Conservation (phyloP, 2,329 filamentous ascomycete species). For the Pseudogymnoascus sp. region DNA sequence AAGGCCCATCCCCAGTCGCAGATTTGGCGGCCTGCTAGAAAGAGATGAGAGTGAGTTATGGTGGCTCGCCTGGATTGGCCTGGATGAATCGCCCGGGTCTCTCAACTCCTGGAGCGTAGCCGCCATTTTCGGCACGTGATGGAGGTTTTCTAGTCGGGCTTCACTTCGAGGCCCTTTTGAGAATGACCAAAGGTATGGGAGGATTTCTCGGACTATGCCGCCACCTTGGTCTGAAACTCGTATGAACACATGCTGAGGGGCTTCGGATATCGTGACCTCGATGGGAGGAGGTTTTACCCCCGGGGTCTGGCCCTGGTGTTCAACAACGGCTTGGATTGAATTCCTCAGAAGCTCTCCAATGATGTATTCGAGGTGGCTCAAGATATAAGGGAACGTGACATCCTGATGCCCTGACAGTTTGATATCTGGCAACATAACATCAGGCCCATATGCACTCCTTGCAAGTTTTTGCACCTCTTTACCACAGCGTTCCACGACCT, state of each 20-base stretch:
- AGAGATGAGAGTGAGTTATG: conserved; percentile 64
- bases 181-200: conserved; percentile 94
- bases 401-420: conserved; percentile 75
- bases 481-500: conserved; percentile 80
- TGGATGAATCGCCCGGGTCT: conserved; percentile 23
- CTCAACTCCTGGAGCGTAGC: conserved; percentile 86
- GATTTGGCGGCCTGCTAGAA: conserved; percentile 73
- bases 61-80: conserved; percentile 19
- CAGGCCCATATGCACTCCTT: conserved; percentile 64
- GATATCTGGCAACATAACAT: conserved; percentile 70
- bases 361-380: conserved; percentile 94
- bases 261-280: conserved; percentile 90
- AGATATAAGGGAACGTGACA: conserved; percentile 91
- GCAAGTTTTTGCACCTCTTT: conserved; percentile 68
- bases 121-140: conserved; percentile 80
- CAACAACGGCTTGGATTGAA: conserved; percentile 85
- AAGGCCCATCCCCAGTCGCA: conserved; percentile 85
- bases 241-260: conserved; percentile 90
- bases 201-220: conserved; percentile 74
- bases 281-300: conserved; percentile 64
- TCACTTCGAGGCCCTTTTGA: conserved; percentile 80
- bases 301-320: conserved; percentile 49
- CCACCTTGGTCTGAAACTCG: conserved; percentile 92
- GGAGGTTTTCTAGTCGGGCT: conserved; percentile 74
- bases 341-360: conserved; percentile 91